Evolutionary conservation across 2,329 filamentous ascomycete genomes (phyloP), one percentile per base, ranked within the genome.

Genomic region (Pestalotiopsis sp.): DNA sequence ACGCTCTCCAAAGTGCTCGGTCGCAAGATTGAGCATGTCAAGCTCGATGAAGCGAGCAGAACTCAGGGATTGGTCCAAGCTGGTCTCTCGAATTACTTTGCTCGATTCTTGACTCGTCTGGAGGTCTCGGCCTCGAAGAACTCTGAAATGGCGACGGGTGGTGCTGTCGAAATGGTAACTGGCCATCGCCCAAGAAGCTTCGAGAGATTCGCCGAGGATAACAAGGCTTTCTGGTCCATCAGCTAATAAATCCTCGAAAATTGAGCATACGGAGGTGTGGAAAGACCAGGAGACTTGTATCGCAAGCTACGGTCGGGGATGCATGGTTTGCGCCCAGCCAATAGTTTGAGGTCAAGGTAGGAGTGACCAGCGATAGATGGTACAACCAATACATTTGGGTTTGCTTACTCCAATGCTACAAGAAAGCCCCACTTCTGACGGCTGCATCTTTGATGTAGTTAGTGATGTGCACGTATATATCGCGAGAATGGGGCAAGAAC

Each of bases 1-100:
- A 72, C 36, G 3, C 69, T 74, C n/a, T 68, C 72, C 27, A 68
- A 70, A 52, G 70, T 72, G 31, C 70, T 74, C 12, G 72, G 70
- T 4, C 71, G 71, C 65, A 70, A 71, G 68, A 71, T 74, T 52
- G 71, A 72, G 60, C 73, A 74, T 67, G 73, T 72, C 6, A 72
- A 74, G 68, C 71, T 68, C 2, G 70, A 71, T 60, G 71, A 72
- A 67, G 62, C 63, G 2, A 65, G 67, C 20, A 67, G 71, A 17
- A 70, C 71, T 36, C 59, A 73, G 2, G 36, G 64, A 12, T 25
- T 74, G 27, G 64, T 71, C 59, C 66, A 70, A 2, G 69, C 68
- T 17, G 72, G 71, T 49, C 6, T 73, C 9, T 68, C 69, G 1
- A 70, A 71, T 12, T 71, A 74, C 67, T 69, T 66, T 40, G 72